Conservation (phyloP, 2,329 filamentous ascomycete species). For the Alternaria brassicae region DNA sequence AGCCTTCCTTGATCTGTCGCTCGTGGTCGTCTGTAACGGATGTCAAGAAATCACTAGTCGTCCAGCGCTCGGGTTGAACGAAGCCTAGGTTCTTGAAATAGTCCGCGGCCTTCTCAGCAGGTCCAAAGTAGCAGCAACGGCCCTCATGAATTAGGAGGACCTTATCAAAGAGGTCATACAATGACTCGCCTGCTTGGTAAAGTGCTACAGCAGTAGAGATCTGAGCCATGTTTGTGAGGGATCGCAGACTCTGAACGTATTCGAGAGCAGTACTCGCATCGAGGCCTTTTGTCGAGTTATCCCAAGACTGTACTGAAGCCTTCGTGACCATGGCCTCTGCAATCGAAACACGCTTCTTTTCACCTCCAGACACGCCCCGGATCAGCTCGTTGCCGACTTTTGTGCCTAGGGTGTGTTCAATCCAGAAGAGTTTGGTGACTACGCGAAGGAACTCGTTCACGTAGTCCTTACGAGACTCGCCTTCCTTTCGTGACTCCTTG, state of each 20-base stretch:
- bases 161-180: constrained; percentile 51
- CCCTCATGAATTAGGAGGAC: constrained; percentile 53
- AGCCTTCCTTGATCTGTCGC: constrained; percentile 63
- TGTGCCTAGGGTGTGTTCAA: constrained; percentile 74
- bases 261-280: constrained; percentile 77
- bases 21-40: constrained; percentile 71
- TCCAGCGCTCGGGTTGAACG: constrained; percentile 70
- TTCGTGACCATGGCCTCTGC: constrained; percentile 58
- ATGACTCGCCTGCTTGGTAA: constrained; percentile 67
- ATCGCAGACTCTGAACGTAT: constrained; percentile 72
- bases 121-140: constrained; percentile 66
- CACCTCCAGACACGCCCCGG: constrained; percentile 64
- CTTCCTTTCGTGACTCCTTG: constrained; percentile 65
- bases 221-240: constrained; percentile 68
- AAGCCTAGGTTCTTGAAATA: constrained; percentile 74
- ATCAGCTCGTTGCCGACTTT: constrained; percentile 78
- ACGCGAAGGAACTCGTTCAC: constrained; percentile 69
- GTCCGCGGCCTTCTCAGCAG: constrained; percentile 64
- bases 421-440: constrained; percentile 74
- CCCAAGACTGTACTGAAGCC: constrained; percentile 51
- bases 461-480: constrained; percentile 67
- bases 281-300: constrained; percentile 74
- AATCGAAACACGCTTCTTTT: constrained; percentile 59
- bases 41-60: constrained; percentile 75
- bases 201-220: constrained; percentile 71